Base-by-base conservation (phyloP, 495 filamentous ascomycete genomes). In the Daldinia concentrica region DNA sequence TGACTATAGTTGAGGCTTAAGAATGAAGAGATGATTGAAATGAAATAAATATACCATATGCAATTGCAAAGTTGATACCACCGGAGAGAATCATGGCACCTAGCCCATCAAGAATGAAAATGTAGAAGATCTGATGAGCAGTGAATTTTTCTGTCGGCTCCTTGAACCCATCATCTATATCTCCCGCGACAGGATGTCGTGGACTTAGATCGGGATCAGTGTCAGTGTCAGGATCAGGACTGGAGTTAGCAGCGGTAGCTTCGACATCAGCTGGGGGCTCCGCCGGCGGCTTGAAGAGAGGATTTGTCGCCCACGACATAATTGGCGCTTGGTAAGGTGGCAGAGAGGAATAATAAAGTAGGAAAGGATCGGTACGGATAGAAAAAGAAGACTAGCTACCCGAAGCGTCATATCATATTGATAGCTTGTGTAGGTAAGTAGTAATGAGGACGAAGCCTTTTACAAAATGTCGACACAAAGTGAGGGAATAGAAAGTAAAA, bases 11-110 rank as follows among this genome's bases (percentile, higher is more conserved):
- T 48, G n/a, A 19, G 43, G 8, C 8, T 45, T 22, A 14, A 22
- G 9, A 48, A 9, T 48, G 3, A 24, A 32, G 32, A 45, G 58
- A 52, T n/a, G 52, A 36, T 36, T 52, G 30, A 24, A 34, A 14
- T 43, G 15, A 36, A 37, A 62, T 27, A n/a, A 32, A 34, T 1
- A 59, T 73, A 82, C 80, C 77, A 65, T 83, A 84, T 43, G 81
- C 81, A 32, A 82, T 78, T 29, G 81, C 81, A 56, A 83, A 82
- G 71, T 84, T 83, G 68, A 83, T 79, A 6, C 72, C 81, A 12
- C 78, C 82, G 0, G 79, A 80, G 0, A 83, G 17, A 51, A 79
- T 54, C 61, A 77, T 66, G n/a, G 81, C 78, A 22, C 75, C 76
- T 29, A 84, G 34, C 4, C 81, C 82, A 63, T 83, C 78, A 8